Evolutionary conservation across 768 basidiomycete species (phyloP).

Genomic region (Lentinula lateritia): DNA sequence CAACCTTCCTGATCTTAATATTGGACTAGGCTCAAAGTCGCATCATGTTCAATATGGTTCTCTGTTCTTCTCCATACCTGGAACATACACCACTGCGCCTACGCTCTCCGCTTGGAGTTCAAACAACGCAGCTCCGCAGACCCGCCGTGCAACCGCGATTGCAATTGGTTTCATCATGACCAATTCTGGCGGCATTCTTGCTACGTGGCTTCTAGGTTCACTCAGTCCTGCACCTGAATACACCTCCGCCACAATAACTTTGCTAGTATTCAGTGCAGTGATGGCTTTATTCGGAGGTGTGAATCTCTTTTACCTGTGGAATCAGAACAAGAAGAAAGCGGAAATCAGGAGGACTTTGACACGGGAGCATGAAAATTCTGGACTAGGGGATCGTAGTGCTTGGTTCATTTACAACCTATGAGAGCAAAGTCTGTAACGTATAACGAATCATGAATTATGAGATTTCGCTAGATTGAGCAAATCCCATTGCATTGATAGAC

Average conservation of each 20-base stretch:
- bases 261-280: constrained; percentile 12
- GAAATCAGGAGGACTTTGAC: constrained; percentile 12
- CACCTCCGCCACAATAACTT: constrained; percentile 10
- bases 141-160: constrained; percentile 52
- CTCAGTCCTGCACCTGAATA: constrained; percentile 18
- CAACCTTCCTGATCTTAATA: neutral
- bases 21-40: constrained; percentile 26
- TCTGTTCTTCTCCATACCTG: constrained; percentile 49
- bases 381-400: constrained; percentile 22
- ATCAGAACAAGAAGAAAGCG: constrained; percentile 20
- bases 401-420: constrained; percentile 26
- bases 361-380: constrained; percentile 15
- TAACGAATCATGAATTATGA: too few relatives aligned
- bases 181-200: constrained; percentile 55
- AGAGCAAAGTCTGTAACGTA: neutral
- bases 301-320: constrained; percentile 19
- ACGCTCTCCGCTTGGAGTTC: constrained; percentile 54
- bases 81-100: constrained; percentile 49
- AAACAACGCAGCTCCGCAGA: constrained; percentile 55
- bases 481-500: neutral
- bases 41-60: constrained; percentile 44
- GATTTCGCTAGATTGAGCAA: too few relatives aligned
- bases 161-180: constrained; percentile 54
- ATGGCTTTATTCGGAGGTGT: constrained; percentile 14
- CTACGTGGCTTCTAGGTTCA: constrained; percentile 53